Percentiles rank a stretch among this genome's conserved stretches.
Conservation (phyloP, 2,329 filamentous ascomycete species). For the Stagonosporopsis tanaceti region DNA sequence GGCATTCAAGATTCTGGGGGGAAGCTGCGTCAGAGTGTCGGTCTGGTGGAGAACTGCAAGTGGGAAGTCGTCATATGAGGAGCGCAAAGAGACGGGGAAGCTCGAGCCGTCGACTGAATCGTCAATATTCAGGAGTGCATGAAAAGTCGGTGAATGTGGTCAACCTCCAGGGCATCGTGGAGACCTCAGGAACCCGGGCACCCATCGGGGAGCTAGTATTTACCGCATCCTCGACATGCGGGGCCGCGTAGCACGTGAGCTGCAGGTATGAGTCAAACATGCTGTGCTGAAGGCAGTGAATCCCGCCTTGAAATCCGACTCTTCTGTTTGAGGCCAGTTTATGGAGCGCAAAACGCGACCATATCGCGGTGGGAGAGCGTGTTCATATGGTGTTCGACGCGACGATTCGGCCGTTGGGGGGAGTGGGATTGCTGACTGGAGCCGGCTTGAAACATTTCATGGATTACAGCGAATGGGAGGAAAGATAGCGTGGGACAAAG, state of each 20-base stretch:
- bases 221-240: slow-evolving; percentile 35
- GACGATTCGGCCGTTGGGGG: slow-evolving; percentile 45
- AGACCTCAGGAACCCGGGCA: slow-evolving; percentile 46
- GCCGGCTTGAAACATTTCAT: slow-evolving; percentile 45
- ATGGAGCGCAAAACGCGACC: slow-evolving; percentile 51
- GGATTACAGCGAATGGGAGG: slow-evolving; percentile 33
- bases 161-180: slow-evolving; percentile 27
- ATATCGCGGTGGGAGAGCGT: slow-evolving; percentile 51
- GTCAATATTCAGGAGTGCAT: slow-evolving; percentile 26
- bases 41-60: slow-evolving; percentile 21
- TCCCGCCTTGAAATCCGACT: slow-evolving; percentile 24
- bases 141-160: slow-evolving; percentile 29
- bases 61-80: slow-evolving; percentile 20
- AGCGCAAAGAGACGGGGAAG: slow-evolving; percentile 21
- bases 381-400: slow-evolving; percentile 50
- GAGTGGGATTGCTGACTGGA: slow-evolving; percentile 32
- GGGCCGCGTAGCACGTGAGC: slow-evolving; percentile 44
- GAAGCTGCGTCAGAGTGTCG: slow-evolving; percentile 20
- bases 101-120: slow-evolving; percentile 18
- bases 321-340: slow-evolving; percentile 40
- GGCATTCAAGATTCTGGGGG: slow-evolving; percentile 28
- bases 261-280: slow-evolving; percentile 55
- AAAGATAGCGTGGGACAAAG: slow-evolving; percentile 20
- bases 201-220: slow-evolving; percentile 40
- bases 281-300: slow-evolving; percentile 23